phyloP scores from a whole-genome alignment of 2,329 filamentous ascomycete genomes.

The Sclerotinia sclerotiorum region DNA sequence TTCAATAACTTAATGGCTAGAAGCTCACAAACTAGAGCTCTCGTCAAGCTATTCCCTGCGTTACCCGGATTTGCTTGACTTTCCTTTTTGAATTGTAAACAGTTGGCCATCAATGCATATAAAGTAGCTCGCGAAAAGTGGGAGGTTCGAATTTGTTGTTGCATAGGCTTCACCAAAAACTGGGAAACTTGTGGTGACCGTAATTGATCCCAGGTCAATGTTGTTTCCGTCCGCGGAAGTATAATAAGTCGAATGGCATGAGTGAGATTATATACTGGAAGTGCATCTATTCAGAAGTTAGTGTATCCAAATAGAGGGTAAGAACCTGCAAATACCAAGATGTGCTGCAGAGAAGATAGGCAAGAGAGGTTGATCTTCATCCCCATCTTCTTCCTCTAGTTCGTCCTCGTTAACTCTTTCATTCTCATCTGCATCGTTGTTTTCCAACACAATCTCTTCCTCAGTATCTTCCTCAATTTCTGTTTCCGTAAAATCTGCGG shows the following conservation, averaged over 20 bases:
- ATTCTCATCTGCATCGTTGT: slow-evolving; percentile 38
- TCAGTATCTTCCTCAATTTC: slow-evolving; percentile 50
- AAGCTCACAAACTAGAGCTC: slow-evolving; percentile 86
- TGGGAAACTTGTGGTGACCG: slow-evolving; percentile 95
- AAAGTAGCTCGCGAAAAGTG: slow-evolving; percentile 85
- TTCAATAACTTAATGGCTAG: slow-evolving; percentile 85
- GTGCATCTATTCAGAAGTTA: slow-evolving; percentile 59
- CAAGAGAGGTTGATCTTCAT: slow-evolving; percentile 53
- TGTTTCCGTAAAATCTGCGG: slow-evolving; percentile 64
- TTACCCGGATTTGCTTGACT: slow-evolving; percentile 78
- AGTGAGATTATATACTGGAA: slow-evolving; percentile 87
- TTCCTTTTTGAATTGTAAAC: slow-evolving; percentile 89
- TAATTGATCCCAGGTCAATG: slow-evolving; percentile 90
- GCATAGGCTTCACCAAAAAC: slow-evolving; percentile 93
- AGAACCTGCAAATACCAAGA: slow-evolving; percentile 55
- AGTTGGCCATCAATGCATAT: slow-evolving; percentile 91
- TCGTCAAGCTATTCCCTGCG: slow-evolving; percentile 77
- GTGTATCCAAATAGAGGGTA: slow-evolving; percentile 22
- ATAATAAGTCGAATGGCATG: slow-evolving; percentile 87
- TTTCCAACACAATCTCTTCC: slow-evolving; percentile 28
- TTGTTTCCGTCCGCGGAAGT: slow-evolving; percentile 83
- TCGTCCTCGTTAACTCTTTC: slow-evolving; percentile 45
- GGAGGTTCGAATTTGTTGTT: slow-evolving; percentile 78
- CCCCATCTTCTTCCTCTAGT: slow-evolving; percentile 43
- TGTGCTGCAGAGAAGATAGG: slow-evolving; percentile 80